phyloP scores from a whole-genome alignment of 345 rosid genomes.

The Rubroshorea leprosula region DNA sequence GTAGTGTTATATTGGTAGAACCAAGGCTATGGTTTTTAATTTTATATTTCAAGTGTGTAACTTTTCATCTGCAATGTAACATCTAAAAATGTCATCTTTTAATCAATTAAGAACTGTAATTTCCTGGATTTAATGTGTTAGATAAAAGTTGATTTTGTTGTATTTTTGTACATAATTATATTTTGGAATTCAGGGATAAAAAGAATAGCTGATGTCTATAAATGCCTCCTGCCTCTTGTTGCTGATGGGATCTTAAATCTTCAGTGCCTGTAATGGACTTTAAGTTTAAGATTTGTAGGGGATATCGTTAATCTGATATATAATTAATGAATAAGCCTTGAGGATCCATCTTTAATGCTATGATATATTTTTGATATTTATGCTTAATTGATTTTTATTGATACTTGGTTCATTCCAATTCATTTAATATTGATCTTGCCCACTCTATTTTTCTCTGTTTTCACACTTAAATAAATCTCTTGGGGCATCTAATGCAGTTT shows the following conservation, averaged over 20 bases:
- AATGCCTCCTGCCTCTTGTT: background rate
- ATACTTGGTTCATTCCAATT: too few relatives aligned
- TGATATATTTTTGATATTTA: too few relatives aligned
- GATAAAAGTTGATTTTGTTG: background rate
- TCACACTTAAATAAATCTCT: background rate
- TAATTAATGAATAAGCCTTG: background rate
- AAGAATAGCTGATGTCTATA: background rate
- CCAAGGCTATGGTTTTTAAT: background rate
- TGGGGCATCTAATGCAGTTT: constrained; percentile 13
- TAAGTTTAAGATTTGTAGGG: background rate
- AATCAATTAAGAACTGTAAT: background rate
- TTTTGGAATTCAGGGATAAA: background rate
- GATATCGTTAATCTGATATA: background rate
- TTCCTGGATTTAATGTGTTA: background rate
- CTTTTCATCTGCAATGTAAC: background rate
- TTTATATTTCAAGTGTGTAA: background rate
- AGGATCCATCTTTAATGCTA: too few relatives aligned
- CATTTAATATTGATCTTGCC: too few relatives aligned
- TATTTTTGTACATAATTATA: background rate
- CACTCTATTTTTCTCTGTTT: too few relatives aligned
- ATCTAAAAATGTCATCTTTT: too few relatives aligned
- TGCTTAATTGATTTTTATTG: too few relatives aligned
- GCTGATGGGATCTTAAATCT: background rate
- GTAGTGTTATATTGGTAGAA: background rate
- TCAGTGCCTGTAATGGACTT: background rate